Percentiles rank a stretch among this genome's conserved stretches.
phyloP scores from a whole-genome alignment of 1,139 yeast species.

The Yamadazyma dushanensis region DNA sequence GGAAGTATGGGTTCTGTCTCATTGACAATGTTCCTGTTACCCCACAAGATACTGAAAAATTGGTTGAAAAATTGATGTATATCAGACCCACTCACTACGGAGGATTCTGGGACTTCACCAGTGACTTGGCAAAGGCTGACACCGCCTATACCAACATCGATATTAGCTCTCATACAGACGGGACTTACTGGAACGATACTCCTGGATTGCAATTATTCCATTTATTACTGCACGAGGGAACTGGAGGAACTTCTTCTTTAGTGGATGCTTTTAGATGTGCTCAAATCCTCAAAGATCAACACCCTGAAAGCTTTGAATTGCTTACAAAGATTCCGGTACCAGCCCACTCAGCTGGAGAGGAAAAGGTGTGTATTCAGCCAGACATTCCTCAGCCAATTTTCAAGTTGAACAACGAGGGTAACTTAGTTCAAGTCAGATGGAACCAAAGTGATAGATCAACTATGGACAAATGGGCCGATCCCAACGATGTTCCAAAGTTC shows the following conservation, averaged over 20 bases:
- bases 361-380: slow-evolving; percentile 64
- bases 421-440: slow-evolving; percentile 70
- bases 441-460: slow-evolving; percentile 73
- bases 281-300: slow-evolving; percentile 39
- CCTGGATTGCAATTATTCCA: slow-evolving; percentile 78
- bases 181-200: slow-evolving; percentile 77
- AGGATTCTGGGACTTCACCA: slow-evolving; percentile 80
- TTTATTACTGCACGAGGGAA: slow-evolving; percentile 62
- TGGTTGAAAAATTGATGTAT: slow-evolving; percentile 62
- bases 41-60: slow-evolving; percentile 60
- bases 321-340: slow-evolving; percentile 56
- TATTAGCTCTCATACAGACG: slow-evolving; percentile 71
- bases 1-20: slow-evolving; percentile 63
- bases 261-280: slow-evolving; percentile 74
- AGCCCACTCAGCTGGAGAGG: slow-evolving; percentile 82
- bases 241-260: slow-evolving; percentile 72
- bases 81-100: slow-evolving; percentile 77
- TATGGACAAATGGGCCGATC: slow-evolving; percentile 57
- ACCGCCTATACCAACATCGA: slow-evolving; percentile 75
- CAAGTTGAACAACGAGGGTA: slow-evolving; percentile 53
- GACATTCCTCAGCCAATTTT: slow-evolving; percentile 62
- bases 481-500: slow-evolving; percentile 55
- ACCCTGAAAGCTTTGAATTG: slow-evolving; percentile 58
- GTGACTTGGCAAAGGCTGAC: slow-evolving; percentile 69
- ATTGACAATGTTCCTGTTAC: slow-evolving; percentile 63